A percentile compares a stretch with the other conserved stretches of the same genome.
Evolutionary conservation across 305 asterid genomes (phyloP).

Genomic region (Striga hermonthica): DNA sequence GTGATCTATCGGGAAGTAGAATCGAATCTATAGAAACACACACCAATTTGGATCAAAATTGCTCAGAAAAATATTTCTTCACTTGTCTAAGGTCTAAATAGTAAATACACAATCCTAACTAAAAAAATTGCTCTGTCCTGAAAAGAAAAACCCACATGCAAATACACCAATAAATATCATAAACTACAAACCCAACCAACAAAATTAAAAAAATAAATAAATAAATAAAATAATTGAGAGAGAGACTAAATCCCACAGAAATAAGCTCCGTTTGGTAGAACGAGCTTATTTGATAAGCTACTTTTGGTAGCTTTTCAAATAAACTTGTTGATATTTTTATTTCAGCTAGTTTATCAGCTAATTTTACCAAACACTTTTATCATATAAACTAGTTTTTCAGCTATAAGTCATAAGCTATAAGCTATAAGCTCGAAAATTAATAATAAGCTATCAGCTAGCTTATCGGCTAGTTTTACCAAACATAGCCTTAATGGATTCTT

Average conservation of each 20-base stretch:
- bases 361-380: not conserved
- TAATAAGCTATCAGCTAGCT: too few species aligned
- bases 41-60: not conserved
- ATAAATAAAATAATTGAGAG: not conserved
- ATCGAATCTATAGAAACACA: not conserved
- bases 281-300: not conserved
- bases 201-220: constrained; percentile 26
- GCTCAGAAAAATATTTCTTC: not conserved
- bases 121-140: not conserved
- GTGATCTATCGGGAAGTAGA: too few species aligned
- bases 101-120: not conserved
- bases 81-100: not conserved
- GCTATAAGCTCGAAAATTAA: too few species aligned
- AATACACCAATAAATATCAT: constrained; percentile 27
- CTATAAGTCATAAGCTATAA: too few species aligned
- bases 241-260: too few species aligned
- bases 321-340: too few species aligned
- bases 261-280: constrained; percentile 21
- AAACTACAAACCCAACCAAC: too few species aligned
- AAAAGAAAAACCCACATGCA: not conserved
- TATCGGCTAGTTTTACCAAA: too few species aligned
- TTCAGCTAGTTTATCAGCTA: too few species aligned
- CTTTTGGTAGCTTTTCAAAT: constrained; percentile 19
- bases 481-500: too few species aligned
- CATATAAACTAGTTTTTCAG: too few species aligned